Evolutionary conservation across 257 asterid species (phyloP).

Genomic region (Gentiana dahurica): DNA sequence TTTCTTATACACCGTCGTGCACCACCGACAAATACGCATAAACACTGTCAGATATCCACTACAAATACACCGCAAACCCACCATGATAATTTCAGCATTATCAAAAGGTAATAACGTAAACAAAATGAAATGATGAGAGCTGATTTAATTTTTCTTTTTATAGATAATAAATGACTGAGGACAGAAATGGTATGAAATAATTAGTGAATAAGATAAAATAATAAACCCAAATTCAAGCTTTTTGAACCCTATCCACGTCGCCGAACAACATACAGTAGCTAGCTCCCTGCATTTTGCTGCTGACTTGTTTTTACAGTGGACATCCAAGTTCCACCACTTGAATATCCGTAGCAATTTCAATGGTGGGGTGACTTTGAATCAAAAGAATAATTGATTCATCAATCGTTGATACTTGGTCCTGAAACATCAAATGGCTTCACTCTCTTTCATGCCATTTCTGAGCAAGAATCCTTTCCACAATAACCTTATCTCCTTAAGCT

Average conservation of each 20-base stretch:
- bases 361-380: conserved; percentile 16
- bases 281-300: conserved; percentile 2
- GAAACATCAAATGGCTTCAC: conserved; percentile 23
- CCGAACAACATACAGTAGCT: conserved; percentile 6
- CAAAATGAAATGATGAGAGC: too few species aligned
- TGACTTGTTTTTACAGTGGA: background rate
- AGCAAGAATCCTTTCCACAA: conserved; percentile 11
- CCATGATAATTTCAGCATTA: too few species aligned
- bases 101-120: too few species aligned
- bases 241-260: conserved; percentile 5
- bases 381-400: background rate
- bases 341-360: conserved; percentile 1
- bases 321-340: background rate
- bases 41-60: too few species aligned
- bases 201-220: too few species aligned
- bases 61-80: too few species aligned
- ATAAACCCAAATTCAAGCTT: too few species aligned
- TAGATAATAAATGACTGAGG: too few species aligned
- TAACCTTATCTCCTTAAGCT: conserved; percentile 34
- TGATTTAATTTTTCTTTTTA: too few species aligned
- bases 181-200: too few species aligned
- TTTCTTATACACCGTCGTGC: too few species aligned
- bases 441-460: conserved; percentile 12
- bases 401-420: background rate
- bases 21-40: too few species aligned